Evolutionary conservation across 768 basidiomycete genomes (phyloP), one percentile per base, ranked within the genome.

Genomic region (Lactarius hatsudake): DNA sequence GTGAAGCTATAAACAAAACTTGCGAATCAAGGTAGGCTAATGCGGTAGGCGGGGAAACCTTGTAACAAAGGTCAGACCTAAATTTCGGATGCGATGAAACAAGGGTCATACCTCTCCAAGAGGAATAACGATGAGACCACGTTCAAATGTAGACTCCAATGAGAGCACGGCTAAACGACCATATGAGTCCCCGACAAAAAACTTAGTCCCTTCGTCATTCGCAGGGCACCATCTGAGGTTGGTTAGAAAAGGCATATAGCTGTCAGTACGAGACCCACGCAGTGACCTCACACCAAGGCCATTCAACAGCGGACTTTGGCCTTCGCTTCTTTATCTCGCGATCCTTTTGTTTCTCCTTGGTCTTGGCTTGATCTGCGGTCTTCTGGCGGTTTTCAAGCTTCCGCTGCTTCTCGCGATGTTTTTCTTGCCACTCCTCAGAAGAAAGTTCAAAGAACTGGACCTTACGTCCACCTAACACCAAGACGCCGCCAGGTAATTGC

Each of bases 1-100:
- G 90, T 7, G 94, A 95, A 20, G 93, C 91, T 26, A 94, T 79
- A 72, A 88, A 96, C 9, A 94, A 69, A 10, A 84, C 76, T 74
- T 91, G 87, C 57, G 85, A 82, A 6, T 86, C 81, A 15, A 97
- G 81, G 71, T 93, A 89, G 1, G 89, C 86, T 66, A 96, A 73
- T 13, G 86, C 83, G 12, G 82, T 90, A 0, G 93, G 79, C 12
- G 92, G 81, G 1, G 93, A 91, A 36, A 84, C 83, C 91, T 93
- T 62, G 26, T 23, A 15, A 54, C 15, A 61, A 32, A 65, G 28
- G 59, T 73, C 38, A 67, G 18, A 60, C 55, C n/a, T 56, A 15
- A 54, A 66, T n/a, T 58, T 32, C 12, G 53, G 62, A 36, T n/a
- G 40, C 6, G 3, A 13, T 13, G 17, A 13, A 51, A 36, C 28